Evolutionary conservation across 495 filamentous ascomycete species (phyloP).

Genomic region (Neurospora sp.): DNA sequence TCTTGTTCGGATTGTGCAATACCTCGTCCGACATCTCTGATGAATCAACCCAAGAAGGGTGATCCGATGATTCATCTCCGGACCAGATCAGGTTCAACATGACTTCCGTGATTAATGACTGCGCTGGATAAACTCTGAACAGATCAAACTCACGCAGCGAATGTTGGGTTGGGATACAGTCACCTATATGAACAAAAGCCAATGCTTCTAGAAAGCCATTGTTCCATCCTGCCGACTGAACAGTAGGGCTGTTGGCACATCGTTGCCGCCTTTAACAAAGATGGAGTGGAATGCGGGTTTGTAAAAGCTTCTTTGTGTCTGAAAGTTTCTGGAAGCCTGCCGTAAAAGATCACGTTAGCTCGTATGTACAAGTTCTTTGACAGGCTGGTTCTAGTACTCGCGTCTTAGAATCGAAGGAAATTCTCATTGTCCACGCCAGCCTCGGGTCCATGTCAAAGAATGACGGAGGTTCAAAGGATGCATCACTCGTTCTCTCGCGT

Average conservation of each 20-base stretch:
- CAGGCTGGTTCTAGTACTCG: background rate
- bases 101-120: background rate
- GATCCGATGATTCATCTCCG: background rate
- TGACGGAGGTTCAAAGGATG: background rate
- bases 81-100: background rate
- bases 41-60: background rate
- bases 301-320: background rate
- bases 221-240: background rate
- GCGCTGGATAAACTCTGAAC: background rate
- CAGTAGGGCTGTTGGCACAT: background rate
- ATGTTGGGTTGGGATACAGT: background rate
- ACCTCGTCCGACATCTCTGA: background rate
- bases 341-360: background rate
- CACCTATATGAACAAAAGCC: background rate
- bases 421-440: background rate
- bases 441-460: background rate
- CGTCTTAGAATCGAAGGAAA: background rate
- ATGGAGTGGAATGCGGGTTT: background rate
- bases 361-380: background rate
- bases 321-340: background rate
- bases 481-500: background rate
- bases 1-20: background rate
- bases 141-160: background rate
- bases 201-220: background rate
- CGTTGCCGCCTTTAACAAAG: background rate